These are phyloP conservation scores for Volvox africanus DNA, from an alignment of 139 green algal genomes.

Conservation along the genomic window DNA sequence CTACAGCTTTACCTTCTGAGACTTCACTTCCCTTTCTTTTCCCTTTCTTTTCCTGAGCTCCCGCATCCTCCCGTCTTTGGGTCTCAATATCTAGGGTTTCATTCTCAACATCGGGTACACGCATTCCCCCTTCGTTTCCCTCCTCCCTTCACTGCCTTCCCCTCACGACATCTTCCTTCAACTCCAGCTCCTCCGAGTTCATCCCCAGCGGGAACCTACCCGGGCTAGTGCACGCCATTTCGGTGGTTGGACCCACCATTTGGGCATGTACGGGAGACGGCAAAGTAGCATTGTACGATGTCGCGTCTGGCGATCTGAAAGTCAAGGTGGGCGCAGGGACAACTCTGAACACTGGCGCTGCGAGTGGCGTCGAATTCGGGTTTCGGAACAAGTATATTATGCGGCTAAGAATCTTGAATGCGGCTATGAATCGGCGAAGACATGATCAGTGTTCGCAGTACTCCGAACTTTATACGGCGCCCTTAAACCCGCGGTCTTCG, in stretches of 20 bases:
- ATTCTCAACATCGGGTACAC: no score
- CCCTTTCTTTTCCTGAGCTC: neutral
- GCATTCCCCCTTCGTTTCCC: no score
- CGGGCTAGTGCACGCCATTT: conserved; percentile 51
- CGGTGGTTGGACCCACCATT: conserved; percentile 31
- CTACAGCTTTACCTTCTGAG: neutral
- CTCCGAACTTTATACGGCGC: no score
- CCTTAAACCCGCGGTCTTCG: no score
- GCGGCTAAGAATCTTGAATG: no score
- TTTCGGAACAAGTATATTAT: no score
- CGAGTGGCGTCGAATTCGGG: no score
- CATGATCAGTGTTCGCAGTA: no score
- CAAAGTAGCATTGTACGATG: conserved; percentile 58
- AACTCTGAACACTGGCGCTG: no score
- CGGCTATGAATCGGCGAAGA: no score
- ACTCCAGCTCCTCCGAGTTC: conserved; percentile 39
- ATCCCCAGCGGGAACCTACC: conserved; percentile 28
- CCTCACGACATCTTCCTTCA: neutral
- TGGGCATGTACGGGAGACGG: conserved; percentile 60
- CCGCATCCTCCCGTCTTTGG: neutral
- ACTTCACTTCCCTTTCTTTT: no score
- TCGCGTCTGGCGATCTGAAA: conserved; percentile 19
- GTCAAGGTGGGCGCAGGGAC: conserved; percentile 35
- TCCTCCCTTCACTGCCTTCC: neutral
- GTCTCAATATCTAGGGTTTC: no score